Conservation (phyloP, 2,329 filamentous ascomycete genomes). For the Rutstroemia sp. region DNA sequence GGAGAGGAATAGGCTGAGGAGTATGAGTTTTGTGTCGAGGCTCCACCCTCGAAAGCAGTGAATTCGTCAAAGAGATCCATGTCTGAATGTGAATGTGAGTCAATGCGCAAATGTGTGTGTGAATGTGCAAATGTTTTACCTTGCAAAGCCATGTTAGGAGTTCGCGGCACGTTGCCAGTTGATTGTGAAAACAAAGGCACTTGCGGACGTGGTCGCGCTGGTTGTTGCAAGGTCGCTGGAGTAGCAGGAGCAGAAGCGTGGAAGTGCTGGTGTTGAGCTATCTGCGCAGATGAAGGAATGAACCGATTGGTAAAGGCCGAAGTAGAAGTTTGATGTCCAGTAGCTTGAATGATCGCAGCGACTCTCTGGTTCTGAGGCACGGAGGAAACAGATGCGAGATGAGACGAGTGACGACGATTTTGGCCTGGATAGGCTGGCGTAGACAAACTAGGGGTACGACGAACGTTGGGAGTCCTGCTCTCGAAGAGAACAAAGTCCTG, state of each 20-base stretch:
- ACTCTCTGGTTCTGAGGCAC: conserved; percentile 51
- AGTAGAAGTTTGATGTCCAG: conserved; percentile 46
- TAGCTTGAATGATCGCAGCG: conserved; percentile 50
- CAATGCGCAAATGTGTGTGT: conserved; percentile 17
- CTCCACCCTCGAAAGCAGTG: conserved; percentile 42
- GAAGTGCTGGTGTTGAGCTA: conserved; percentile 47
- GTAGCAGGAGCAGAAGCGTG: conserved; percentile 61
- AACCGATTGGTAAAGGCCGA: conserved; percentile 51
- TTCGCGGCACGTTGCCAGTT: conserved; percentile 41
- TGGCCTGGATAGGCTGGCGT: conserved; percentile 32
- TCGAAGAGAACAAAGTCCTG: conserved; percentile 67
- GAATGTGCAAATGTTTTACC: conserved; percentile 35
- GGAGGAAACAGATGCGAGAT: conserved; percentile 41
- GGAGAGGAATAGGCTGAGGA: conserved; percentile 27
- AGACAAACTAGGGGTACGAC: conserved; percentile 30
- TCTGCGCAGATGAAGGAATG: conserved; percentile 40
- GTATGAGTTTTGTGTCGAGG: conserved; percentile 23
- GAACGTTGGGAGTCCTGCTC: conserved; percentile 24
- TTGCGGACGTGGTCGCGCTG: conserved; percentile 53
- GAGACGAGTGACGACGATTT: conserved; percentile 44
- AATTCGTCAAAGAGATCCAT: conserved; percentile 50
- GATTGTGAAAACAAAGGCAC: conserved; percentile 65
- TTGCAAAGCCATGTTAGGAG: conserved; percentile 47
- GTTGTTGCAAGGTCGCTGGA: conserved; percentile 47
- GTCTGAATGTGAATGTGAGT: conserved; percentile 36